Conservation (phyloP, 2,329 filamentous ascomycete genomes). For the Fusarium falciforme region DNA sequence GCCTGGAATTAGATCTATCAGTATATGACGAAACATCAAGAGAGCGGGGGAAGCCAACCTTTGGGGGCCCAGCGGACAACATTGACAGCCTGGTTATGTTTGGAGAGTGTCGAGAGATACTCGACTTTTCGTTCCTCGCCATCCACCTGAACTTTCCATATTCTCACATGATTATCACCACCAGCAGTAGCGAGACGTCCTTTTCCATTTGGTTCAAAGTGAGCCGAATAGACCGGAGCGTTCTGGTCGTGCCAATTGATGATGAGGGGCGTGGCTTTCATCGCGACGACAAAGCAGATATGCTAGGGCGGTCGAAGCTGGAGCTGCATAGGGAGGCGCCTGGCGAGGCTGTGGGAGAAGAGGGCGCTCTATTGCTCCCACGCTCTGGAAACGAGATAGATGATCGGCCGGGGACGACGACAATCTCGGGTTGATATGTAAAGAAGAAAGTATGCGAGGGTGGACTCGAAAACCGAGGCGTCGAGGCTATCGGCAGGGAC, state of each 20-base stretch:
- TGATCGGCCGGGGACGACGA: neutral
- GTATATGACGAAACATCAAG: neutral
- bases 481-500: constrained; percentile 35
- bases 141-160: constrained; percentile 90
- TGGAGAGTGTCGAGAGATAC: constrained; percentile 90
- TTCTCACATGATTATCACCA: constrained; percentile 94
- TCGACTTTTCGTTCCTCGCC: constrained; percentile 90
- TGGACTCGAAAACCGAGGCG: constrained; percentile 31
- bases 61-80: constrained; percentile 96
- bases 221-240: constrained; percentile 94
- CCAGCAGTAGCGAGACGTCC: constrained; percentile 92
- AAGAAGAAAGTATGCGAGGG: constrained; percentile 20
- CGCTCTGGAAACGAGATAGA: constrained; percentile 12
- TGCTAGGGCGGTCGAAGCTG: constrained; percentile 41
- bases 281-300: constrained; percentile 58
- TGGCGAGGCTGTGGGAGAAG: constrained; percentile 36
- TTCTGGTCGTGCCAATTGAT: constrained; percentile 99
- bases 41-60: constrained; percentile 65
- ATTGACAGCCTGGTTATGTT: constrained; percentile 97
- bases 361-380: constrained; percentile 34
- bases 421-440: neutral
- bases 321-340: constrained; percentile 47
- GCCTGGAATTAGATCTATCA: constrained; percentile 63
- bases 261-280: constrained; percentile 97
- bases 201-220: constrained; percentile 94